Percentiles rank a stretch among this genome's conserved stretches.
Conservation (phyloP, 108 stramenopile species). For the Nitzschia putrida region DNA sequence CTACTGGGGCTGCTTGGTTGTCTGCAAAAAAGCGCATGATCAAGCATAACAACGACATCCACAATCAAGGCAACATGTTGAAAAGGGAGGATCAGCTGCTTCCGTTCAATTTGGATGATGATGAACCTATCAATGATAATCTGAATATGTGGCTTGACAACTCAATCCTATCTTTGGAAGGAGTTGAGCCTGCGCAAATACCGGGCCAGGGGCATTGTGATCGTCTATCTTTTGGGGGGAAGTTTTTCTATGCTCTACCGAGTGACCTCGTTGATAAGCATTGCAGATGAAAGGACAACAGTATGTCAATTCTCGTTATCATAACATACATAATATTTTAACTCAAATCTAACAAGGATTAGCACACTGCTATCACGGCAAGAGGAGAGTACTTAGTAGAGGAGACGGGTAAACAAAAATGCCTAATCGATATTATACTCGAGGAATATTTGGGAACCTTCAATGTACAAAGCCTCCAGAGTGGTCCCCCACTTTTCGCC, state of each 20-base stretch:
- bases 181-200: not conserved
- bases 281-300: not conserved
- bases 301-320: not conserved
- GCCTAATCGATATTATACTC: not conserved
- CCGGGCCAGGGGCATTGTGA: not conserved
- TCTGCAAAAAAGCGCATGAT: not conserved
- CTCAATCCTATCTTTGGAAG: not conserved
- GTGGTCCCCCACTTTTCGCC: not conserved
- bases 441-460: not conserved
- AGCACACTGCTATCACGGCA: not conserved
- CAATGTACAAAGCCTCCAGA: not conserved
- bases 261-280: slow-evolving; percentile 1
- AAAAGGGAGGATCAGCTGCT: not conserved
- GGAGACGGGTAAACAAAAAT: not conserved
- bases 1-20: not conserved
- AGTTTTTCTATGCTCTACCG: slow-evolving; percentile 5
- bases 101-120: not conserved
- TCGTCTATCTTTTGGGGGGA: slow-evolving; percentile 8
- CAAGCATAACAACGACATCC: not conserved
- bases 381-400: not conserved
- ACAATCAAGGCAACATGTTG: too few species aligned
- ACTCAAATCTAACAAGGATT: not conserved
- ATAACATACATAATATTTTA: not conserved
- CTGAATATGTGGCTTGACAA: not conserved
- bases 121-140: not conserved